These are phyloP conservation scores for Garcia nutans DNA, from an alignment of 345 rosid genomes.

Conservation along the genomic window DNA sequence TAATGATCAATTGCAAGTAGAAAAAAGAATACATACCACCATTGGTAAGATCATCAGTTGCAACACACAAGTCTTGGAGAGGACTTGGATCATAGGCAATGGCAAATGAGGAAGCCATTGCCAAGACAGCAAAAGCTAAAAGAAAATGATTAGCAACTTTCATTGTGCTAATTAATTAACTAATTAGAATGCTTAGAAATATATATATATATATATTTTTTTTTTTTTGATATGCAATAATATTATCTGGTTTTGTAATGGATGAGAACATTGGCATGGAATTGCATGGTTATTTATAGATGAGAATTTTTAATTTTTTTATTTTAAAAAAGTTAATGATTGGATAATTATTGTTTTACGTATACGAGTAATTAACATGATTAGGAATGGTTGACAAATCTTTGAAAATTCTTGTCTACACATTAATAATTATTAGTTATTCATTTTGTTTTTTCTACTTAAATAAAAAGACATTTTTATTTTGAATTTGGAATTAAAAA, in stretches of 20 bases:
- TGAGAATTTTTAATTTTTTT: no score
- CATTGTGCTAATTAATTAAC: background rate
- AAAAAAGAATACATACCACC: background rate
- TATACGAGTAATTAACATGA: no score
- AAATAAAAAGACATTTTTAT: no score
- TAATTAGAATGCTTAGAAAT: background rate
- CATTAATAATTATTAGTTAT: no score
- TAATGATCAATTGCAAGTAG: background rate
- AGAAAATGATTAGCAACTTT: background rate
- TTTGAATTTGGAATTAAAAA: no score
- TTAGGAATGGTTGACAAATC: no score
- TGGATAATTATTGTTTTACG: no score
- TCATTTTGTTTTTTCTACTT: no score
- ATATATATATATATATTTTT: no score
- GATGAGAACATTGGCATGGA: background rate
- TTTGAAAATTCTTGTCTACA: no score
- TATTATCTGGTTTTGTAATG: background rate
- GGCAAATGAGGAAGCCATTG: conserved; percentile 4
- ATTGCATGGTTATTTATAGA: conserved; percentile 13
- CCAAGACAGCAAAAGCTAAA: background rate
- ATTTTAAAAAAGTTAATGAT: no score
- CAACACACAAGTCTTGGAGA: conserved; percentile 17
- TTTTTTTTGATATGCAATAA: background rate
- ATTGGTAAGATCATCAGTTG: background rate
- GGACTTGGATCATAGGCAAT: conserved; percentile 21